Conservation (phyloP, 441 rosid genomes). For the Erodium chrysanthum region DNA sequence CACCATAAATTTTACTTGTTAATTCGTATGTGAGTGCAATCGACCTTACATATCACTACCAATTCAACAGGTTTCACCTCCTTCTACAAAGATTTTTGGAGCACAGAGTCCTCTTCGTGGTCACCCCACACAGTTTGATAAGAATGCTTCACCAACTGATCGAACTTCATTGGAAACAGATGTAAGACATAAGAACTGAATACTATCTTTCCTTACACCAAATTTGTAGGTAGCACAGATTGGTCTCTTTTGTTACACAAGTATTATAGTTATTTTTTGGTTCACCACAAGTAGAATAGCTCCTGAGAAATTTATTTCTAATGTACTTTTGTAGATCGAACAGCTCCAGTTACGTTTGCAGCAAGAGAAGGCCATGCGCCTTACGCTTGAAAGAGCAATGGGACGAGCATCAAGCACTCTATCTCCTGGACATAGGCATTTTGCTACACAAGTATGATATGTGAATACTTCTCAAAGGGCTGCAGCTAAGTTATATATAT, state of each 20-base stretch:
- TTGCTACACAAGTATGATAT: slow-evolving; percentile 45
- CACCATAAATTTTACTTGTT: slow-evolving; percentile 7
- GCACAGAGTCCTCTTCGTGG: slow-evolving; percentile 39
- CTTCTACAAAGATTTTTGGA: slow-evolving; percentile 26
- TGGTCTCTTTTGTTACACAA: neutral
- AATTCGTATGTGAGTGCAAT: neutral
- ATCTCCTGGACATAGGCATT: slow-evolving; percentile 83
- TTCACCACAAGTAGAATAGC: neutral
- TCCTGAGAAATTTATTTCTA: neutral
- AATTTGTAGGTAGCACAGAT: neutral
- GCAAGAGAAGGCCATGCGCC: slow-evolving; percentile 68
- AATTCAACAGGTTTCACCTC: slow-evolving; percentile 35
- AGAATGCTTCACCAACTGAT: slow-evolving; percentile 30
- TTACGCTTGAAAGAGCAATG: slow-evolving; percentile 70
- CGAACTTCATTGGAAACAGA: slow-evolving; percentile 67
- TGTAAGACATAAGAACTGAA: slow-evolving; percentile 31
- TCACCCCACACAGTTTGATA: slow-evolving; percentile 19
- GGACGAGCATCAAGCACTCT: slow-evolving; percentile 76
- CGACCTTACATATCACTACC: neutral
- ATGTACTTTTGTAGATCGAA: slow-evolving; percentile 43
- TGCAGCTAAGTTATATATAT: neutral
- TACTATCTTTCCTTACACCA: neutral
- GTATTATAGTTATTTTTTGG: neutral
- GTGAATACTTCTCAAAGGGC: neutral
- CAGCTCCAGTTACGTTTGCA: slow-evolving; percentile 65